A percentile compares a stretch with the other conserved stretches of the same genome.
phyloP scores from a whole-genome alignment of 257 asterid species.

The Solanum rostratum region DNA sequence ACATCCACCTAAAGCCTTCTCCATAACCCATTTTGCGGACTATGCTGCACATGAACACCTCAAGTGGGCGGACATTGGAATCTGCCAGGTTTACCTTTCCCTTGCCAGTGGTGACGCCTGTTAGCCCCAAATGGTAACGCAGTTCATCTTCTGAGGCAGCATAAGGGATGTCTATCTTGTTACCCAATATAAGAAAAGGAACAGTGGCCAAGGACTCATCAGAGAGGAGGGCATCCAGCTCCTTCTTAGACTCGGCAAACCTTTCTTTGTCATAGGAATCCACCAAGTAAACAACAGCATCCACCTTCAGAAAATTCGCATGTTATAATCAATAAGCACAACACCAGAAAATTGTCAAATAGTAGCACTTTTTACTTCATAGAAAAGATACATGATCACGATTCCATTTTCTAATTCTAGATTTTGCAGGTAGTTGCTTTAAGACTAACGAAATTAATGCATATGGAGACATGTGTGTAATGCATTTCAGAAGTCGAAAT shows the following conservation, averaged over 20 bases:
- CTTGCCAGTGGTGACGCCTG: constrained; percentile 62
- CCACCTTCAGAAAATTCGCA: constrained; percentile 41
- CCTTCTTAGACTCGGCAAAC: constrained; percentile 75
- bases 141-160: constrained; percentile 82
- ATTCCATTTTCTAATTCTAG: not conserved
- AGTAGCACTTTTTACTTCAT: not conserved
- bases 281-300: constrained; percentile 71
- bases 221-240: constrained; percentile 66
- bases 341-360: not conserved
- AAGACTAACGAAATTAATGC: not conserved
- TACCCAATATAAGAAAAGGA: constrained; percentile 73
- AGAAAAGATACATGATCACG: not conserved
- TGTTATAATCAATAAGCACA: not conserved
- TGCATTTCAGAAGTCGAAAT: not conserved
- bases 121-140: constrained; percentile 53
- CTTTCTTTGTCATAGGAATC: constrained; percentile 75
- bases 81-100: constrained; percentile 67
- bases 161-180: constrained; percentile 75
- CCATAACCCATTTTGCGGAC: constrained; percentile 89
- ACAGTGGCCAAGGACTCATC: constrained; percentile 65
- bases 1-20: constrained; percentile 82
- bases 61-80: constrained; percentile 56
- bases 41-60: constrained; percentile 86
- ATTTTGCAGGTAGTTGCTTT: not conserved
- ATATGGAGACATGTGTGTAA: not conserved